phyloP scores from a whole-genome alignment of 169 alveolate species.

The Eimeria sp. region DNA sequence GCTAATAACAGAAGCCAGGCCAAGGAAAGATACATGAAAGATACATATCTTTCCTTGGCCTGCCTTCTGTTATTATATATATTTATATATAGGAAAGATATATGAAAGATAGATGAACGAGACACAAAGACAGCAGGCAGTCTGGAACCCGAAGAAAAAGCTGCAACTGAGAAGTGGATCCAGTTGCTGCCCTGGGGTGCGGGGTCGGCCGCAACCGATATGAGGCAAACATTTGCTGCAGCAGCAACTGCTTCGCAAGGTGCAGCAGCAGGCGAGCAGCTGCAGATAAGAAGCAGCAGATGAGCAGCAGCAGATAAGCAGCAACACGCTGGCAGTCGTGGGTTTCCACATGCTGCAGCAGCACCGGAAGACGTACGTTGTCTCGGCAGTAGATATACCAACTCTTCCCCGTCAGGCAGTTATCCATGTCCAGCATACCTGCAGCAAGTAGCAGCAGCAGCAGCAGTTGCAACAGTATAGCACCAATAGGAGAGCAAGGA shows the following conservation, averaged over 20 bases:
- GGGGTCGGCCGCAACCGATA: background rate
- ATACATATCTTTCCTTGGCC: no score
- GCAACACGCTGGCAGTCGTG: background rate
- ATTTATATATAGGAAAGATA: no score
- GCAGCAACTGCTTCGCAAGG: no score
- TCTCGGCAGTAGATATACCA: conserved; percentile 72
- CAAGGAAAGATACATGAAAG: background rate
- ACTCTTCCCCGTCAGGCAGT: conserved; percentile 67
- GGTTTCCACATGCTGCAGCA: background rate
- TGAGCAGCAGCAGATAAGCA: conserved; percentile 1
- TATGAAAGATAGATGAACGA: background rate
- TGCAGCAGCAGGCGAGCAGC: background rate
- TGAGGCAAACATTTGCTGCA: background rate
- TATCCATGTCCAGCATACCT: conserved; percentile 35
- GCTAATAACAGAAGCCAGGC: background rate
- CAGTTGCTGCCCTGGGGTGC: no score
- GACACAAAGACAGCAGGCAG: background rate
- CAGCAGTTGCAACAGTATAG: background rate
- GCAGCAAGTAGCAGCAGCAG: conserved; percentile 27
- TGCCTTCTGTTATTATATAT: no score
- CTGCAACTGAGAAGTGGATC: background rate
- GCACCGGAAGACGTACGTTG: conserved; percentile 23
- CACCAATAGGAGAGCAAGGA: background rate
- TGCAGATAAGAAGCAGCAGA: background rate
- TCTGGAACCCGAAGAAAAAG: background rate